Evolutionary conservation across 108 stramenopile genomes (phyloP), one percentile per base, ranked within the genome.

Genomic region (Aureococcus anophagefferens): DNA sequence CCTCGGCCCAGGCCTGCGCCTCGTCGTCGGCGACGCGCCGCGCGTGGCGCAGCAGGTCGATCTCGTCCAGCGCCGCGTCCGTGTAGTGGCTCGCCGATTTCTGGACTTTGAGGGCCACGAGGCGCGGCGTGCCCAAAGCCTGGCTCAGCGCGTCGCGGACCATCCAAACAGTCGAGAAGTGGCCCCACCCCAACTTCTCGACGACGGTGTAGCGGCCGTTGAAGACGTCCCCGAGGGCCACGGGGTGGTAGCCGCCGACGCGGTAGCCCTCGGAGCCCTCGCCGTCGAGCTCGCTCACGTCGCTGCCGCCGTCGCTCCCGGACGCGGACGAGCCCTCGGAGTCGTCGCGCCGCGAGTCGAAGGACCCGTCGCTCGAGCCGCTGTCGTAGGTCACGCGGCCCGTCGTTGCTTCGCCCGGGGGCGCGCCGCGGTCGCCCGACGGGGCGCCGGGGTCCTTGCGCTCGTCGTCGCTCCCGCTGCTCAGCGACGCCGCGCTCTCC

Each of bases 131-230:
- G 40, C 73, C 65, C 15, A 80, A 73, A 31, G 33, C 69, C 4
- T 18, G 34, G 14, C 36, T 34, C 21, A 36, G 32, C 21, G 28
- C 33, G 45, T 73, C 32, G 62, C 85, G 89, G 25, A 89, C 91
- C 87, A 92, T 90, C 96, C 96, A 96, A 0, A 96, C 96, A 21
- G 97, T 98, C 69, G 95, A 96, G 83, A 98, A 98, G 83, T 98
- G 97, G 14, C 97, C 97, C 97, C 97, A 98, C 59, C 97, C 97
- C 33, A 98, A 81, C 83, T 98, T 98, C 80, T 95, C 91, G 32
- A 96, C 89, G 45, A 98, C 89, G 31, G 91, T 85, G 73, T 96
- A 98, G 74, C 94, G 91, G 70, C 59, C 75, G 63, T 78, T 64
- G 66, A 84, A 96, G 51, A 95, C 88, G 72, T 98, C 95, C 32